Base-by-base conservation (phyloP, 1,284 basidiomycete genomes). In the Fistulina hepatica region DNA sequence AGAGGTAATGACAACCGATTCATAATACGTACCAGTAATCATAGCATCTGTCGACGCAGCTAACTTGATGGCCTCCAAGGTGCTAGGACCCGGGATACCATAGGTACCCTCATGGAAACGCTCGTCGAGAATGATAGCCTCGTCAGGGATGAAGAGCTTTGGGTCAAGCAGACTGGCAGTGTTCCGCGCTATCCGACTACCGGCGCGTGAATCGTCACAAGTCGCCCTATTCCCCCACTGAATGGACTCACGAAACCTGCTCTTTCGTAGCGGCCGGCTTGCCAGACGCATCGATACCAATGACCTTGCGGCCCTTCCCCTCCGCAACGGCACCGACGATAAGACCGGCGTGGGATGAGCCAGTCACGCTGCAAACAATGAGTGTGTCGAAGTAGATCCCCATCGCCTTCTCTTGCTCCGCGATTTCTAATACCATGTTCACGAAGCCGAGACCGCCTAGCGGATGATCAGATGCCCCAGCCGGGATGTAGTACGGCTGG, bases 21-120 rank as follows among this genome's bases (percentile, higher is more conserved):
- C 51, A 23, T 54, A 54, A 4, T 52, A 47, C 21, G 50, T 51
- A 25, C 51, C 50, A 12, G 52, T 53, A 23, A 54, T 51, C 30
- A 54, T 50, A 17, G 52, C 51, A 15, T 52, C 52, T 46, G 50
- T 49, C 21, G 40, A 21, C 15, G 51, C 51, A 5, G 47, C 51
- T n/a, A 49, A 49, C 34, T 45, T 48, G 34, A 54, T 54, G 12
- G 52, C 51, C 30, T 46, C 51, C 2, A 52, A 37, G 12, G 52
- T 54, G 41, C 42, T 34, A 20, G 46, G 44, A 27, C 52, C 50
- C 6, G 52, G 51, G 22, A 54, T 48, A 1, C 52, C 51, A 37
- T 54, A 52, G n/a, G 41, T 39, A 5, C 47, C 51, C 3, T 48
- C 51, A 37, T 52, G 51, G 36, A 51, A 52, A 7, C 50, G 43